Percentiles rank a stretch among this genome's conserved stretches.
Conservation (phyloP, 805 yeast genomes). For the Ogataea pilisensis region DNA sequence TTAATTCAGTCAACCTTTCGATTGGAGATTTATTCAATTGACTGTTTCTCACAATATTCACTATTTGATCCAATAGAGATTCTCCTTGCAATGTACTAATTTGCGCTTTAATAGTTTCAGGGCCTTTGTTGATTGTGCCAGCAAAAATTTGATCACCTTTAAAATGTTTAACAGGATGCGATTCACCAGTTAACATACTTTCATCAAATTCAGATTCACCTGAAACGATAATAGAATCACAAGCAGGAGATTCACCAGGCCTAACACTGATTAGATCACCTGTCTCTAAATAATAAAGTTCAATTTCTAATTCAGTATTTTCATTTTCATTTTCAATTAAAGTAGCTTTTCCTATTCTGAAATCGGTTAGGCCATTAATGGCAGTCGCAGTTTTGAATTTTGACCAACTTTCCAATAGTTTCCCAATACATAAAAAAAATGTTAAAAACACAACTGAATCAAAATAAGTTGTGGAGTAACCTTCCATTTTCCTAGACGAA, state of each 20-base stretch:
- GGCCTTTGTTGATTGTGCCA: constrained; percentile 67
- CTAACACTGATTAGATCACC: constrained; percentile 47
- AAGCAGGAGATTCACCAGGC: constrained; percentile 59
- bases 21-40: constrained; percentile 71
- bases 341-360: constrained; percentile 49
- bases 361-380: constrained; percentile 45
- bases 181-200: constrained; percentile 60
- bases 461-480: constrained; percentile 62
- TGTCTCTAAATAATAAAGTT: constrained; percentile 43
- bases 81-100: constrained; percentile 57
- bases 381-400: constrained; percentile 67
- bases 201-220: constrained; percentile 53
- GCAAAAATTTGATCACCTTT: constrained; percentile 67
- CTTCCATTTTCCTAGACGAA: constrained; percentile 27
- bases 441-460: constrained; percentile 77
- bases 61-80: constrained; percentile 66
- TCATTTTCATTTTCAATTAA: constrained; percentile 32
- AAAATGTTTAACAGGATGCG: constrained; percentile 51
- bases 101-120: constrained; percentile 48
- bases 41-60: constrained; percentile 66
- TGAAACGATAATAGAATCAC: constrained; percentile 48
- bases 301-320: constrained; percentile 22
- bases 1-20: constrained; percentile 61
- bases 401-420: constrained; percentile 62
- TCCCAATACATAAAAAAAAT: constrained; percentile 66